Conservation (phyloP, 179 eudicot species). For the Spergularia azorica region DNA sequence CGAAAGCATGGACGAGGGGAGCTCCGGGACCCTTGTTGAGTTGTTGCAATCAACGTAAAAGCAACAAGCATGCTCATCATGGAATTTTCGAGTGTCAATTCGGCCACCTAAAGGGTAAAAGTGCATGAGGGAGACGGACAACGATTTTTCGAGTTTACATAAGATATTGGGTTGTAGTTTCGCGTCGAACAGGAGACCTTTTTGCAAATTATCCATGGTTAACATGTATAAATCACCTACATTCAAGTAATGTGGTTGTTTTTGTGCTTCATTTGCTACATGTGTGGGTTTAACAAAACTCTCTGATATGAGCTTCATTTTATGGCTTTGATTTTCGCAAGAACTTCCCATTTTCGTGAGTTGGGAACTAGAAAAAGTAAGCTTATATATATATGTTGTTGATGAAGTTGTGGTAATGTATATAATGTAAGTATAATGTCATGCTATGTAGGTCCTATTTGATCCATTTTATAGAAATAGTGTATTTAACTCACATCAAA, state of each 20-base stretch:
- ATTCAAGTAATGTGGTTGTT: background rate
- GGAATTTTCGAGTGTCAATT: constrained; percentile 1
- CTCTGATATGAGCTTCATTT: background rate
- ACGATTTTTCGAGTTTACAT: background rate
- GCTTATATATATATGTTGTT: too few relatives aligned
- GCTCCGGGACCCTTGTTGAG: constrained; percentile 4
- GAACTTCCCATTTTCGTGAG: too few relatives aligned
- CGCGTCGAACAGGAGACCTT: constrained; percentile 7
- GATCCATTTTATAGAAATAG: too few relatives aligned
- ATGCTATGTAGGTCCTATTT: too few relatives aligned
- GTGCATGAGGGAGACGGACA: background rate
- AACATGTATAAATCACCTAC: constrained; percentile 9
- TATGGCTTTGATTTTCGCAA: background rate
- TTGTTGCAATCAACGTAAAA: background rate
- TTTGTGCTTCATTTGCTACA: background rate
- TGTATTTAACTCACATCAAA: too few relatives aligned
- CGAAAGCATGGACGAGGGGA: background rate
- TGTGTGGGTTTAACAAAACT: too few relatives aligned
- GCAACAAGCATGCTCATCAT: constrained; percentile 14
- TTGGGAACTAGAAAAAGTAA: background rate
- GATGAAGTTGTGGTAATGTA: too few relatives aligned
- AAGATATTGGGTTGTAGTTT: background rate
- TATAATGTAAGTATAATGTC: too few relatives aligned
- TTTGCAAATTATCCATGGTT: constrained; percentile 12
- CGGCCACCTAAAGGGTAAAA: constrained; percentile 10